A percentile compares a stretch with the other conserved stretches of the same genome.
Conservation (phyloP, 148 eudicot genomes). For the Camellia lanceoleosa region DNA sequence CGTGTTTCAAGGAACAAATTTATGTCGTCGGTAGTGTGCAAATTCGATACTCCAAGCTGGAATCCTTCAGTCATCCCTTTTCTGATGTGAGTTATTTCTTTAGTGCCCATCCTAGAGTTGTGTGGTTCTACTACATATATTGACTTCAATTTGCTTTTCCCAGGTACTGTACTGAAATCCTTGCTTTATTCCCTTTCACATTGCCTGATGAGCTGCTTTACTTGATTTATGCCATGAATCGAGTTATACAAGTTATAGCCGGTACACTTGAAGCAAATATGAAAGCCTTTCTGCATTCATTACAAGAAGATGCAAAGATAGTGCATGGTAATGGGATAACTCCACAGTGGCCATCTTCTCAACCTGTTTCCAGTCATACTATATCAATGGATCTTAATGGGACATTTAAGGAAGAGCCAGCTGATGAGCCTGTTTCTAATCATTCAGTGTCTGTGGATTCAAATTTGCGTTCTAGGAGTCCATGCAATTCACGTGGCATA, state of each 20-base stretch:
- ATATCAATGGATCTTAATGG: conserved; percentile 41
- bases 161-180: conserved; percentile 95
- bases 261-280: conserved; percentile 83
- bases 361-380: conserved; percentile 25
- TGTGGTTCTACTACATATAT: neutral
- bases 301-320: conserved; percentile 39
- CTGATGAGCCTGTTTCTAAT: conserved; percentile 27
- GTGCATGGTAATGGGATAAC: conserved; percentile 43
- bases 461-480: conserved; percentile 29
- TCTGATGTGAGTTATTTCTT: conserved; percentile 54
- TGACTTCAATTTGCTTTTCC: conserved; percentile 18
- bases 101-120: conserved; percentile 11
- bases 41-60: conserved; percentile 79
- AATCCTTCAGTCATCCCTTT: conserved; percentile 57
- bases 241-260: conserved; percentile 92
- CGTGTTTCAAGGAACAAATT: conserved; percentile 88
- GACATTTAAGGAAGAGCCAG: conserved; percentile 22
- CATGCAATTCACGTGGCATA: conserved; percentile 27
- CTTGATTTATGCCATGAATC: conserved; percentile 77
- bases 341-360: conserved; percentile 27
- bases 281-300: conserved; percentile 60
- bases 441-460: conserved; percentile 25
- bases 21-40: conserved; percentile 90
- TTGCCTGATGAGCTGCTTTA: conserved; percentile 91
- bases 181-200: conserved; percentile 84